Base-by-base conservation (phyloP, 2,329 filamentous ascomycete species). In the Pseudocercospora cruenta region DNA sequence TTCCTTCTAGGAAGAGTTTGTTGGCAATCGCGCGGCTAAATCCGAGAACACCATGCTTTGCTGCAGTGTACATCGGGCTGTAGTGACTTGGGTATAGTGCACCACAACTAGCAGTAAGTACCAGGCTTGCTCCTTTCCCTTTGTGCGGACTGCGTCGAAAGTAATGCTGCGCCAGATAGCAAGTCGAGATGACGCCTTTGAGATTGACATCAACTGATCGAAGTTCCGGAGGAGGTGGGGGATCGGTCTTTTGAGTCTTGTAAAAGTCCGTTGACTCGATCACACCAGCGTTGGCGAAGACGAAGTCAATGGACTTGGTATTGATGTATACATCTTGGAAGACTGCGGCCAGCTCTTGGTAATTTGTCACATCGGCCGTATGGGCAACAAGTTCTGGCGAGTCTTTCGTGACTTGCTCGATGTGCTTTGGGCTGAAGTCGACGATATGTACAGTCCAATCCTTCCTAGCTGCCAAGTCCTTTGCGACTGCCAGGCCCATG, bases 241-340 rank as follows among this genome's bases (percentile, higher is more conserved):
- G 66, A 4, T 60, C 58, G 4, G 60, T 66, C 24, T 67, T 63
- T 58, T 79, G 75, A 7, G 67, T 72, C 51, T 74, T 75, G 68
- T 80, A 82, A 71, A 82, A 82, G 63, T 80, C 81, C 62, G 75
- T 70, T 19, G 76, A 71, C 61, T 83, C 81, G 7, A 82, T 73
- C 22, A 83, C 77, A 1, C 82, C 82, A 0, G 82, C 82, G 62
- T 84, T 84, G 16, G 81, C 82, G 67, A 82, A 84, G 36, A 84
- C 81, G 66, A 84, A 83, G 72, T 84, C 82, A 16, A 85, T 55
- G 12, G 39, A 28, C 7, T 45, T 28, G 4, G 28, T n/a, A n/a
- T 21, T 60, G 21, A 71, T 67, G 71, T 80, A 82, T 8, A 78
- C 72, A 9, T 65, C 67, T 43, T 82, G 75, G 64, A 83, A 83